phyloP scores from a whole-genome alignment of 352 stramenopile genomes.

The Phytophthora macrochlamydospora region DNA sequence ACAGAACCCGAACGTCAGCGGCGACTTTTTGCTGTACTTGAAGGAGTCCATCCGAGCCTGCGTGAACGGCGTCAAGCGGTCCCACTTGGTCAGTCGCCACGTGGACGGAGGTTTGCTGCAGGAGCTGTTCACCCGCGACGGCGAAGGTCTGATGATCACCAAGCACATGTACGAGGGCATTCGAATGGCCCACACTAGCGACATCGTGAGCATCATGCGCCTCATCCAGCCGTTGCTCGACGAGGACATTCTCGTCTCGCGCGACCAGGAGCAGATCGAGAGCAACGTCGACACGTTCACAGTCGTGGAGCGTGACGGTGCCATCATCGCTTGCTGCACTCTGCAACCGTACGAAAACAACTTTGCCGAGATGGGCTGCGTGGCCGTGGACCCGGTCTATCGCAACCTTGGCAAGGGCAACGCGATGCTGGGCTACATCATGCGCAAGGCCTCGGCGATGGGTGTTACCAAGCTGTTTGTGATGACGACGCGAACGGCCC shows the following conservation, averaged over 20 bases:
- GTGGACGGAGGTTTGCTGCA: slow-evolving; percentile 92
- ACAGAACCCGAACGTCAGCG: slow-evolving; percentile 61
- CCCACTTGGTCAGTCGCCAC: slow-evolving; percentile 86
- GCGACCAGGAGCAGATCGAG: slow-evolving; percentile 90
- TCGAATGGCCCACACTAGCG: slow-evolving; percentile 89
- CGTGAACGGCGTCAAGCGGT: slow-evolving; percentile 83
- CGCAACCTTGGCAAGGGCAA: slow-evolving; percentile 89
- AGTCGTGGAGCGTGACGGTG: slow-evolving; percentile 88
- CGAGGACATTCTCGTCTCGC: slow-evolving; percentile 87
- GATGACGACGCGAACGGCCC: slow-evolving; percentile 97
- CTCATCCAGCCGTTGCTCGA: slow-evolving; percentile 89
- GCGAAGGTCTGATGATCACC: slow-evolving; percentile 96
- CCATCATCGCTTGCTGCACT: slow-evolving; percentile 88
- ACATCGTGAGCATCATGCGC: slow-evolving; percentile 92
- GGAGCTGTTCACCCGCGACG: slow-evolving; percentile 98
- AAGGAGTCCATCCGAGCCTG: slow-evolving; percentile 87
- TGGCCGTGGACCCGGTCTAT: slow-evolving; percentile 90
- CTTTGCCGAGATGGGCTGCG: slow-evolving; percentile 90
- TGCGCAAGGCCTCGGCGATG: slow-evolving; percentile 86
- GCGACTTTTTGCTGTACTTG: slow-evolving; percentile 84
- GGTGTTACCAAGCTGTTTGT: slow-evolving; percentile 95
- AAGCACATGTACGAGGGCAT: slow-evolving; percentile 98
- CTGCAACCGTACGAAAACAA: slow-evolving; percentile 91
- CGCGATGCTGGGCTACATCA: slow-evolving; percentile 90
- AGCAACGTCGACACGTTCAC: slow-evolving; percentile 89